Conservation (phyloP, 768 basidiomycete genomes). For the Royoungia palumana region DNA sequence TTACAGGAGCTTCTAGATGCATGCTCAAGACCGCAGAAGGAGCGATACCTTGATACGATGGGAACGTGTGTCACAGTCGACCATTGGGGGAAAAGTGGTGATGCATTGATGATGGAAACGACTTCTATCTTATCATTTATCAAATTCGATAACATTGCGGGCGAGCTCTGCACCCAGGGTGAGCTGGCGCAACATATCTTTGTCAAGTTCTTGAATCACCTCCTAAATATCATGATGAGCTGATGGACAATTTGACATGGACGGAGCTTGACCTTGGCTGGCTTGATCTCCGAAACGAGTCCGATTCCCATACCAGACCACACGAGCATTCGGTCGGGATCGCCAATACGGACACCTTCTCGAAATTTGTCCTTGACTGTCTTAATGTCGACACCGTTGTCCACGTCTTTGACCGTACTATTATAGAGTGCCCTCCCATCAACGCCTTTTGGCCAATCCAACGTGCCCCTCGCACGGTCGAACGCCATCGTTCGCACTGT, state of each 20-base stretch:
- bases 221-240: constrained; percentile 38
- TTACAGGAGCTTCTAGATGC: constrained; percentile 6
- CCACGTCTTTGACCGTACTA: constrained; percentile 56
- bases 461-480: constrained; percentile 52
- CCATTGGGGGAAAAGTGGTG: neutral
- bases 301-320: constrained; percentile 72
- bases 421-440: constrained; percentile 51
- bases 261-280: constrained; percentile 35
- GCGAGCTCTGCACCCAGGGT: constrained; percentile 24
- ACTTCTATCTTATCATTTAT: constrained; percentile 16
- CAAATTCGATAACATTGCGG: constrained; percentile 20
- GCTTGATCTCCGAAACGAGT: constrained; percentile 45
- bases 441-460: constrained; percentile 58
- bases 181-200: constrained; percentile 41
- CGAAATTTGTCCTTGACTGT: constrained; percentile 42
- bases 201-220: constrained; percentile 50
- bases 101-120: constrained; percentile 2
- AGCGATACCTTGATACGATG: constrained; percentile 16
- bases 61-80: constrained; percentile 8
- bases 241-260: neutral
- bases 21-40: constrained; percentile 5
- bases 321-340: constrained; percentile 51
- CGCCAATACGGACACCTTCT: constrained; percentile 43
- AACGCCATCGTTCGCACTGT: constrained; percentile 63
- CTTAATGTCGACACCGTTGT: constrained; percentile 44